phyloP scores from a whole-genome alignment of 2,329 filamentous ascomycete genomes.

The Fusarium fracticaudum region DNA sequence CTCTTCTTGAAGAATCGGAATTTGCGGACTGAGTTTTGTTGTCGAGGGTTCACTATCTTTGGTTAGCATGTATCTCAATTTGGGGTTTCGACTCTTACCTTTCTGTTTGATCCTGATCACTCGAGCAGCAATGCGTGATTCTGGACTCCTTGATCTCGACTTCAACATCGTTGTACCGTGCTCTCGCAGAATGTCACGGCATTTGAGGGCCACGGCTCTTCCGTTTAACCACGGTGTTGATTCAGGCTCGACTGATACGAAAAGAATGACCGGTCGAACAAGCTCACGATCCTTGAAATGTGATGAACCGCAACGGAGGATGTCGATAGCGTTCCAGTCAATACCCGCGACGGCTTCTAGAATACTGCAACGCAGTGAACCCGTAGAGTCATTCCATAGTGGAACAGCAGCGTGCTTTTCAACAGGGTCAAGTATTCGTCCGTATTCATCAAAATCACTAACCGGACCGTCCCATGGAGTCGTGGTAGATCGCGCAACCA shows the following conservation, averaged over 20 bases:
- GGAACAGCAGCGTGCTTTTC: not conserved
- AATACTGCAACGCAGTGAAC: not conserved
- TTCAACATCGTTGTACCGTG: not conserved
- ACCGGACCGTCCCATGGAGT: not conserved
- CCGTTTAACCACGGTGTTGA: not conserved
- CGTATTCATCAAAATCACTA: not conserved
- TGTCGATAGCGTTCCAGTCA: not conserved
- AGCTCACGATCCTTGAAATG: not conserved
- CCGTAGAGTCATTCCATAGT: not conserved
- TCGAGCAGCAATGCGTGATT: not conserved
- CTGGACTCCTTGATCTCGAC: not conserved
- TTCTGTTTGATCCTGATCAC: not conserved
- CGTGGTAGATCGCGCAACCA: not conserved
- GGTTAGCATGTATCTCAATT: rapidly evolving
- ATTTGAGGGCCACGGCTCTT: not conserved
- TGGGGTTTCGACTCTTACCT: not conserved
- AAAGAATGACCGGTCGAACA: not conserved
- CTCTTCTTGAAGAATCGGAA: not conserved
- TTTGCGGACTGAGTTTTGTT: not conserved
- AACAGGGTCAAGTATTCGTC: not conserved
- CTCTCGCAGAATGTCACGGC: not conserved
- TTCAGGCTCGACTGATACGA: not conserved
- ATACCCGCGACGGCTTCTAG: not conserved
- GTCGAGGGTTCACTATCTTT: not conserved
- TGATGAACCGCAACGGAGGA: not conserved